phyloP scores from a whole-genome alignment of 441 rosid species.

The Populus hybrid region DNA sequence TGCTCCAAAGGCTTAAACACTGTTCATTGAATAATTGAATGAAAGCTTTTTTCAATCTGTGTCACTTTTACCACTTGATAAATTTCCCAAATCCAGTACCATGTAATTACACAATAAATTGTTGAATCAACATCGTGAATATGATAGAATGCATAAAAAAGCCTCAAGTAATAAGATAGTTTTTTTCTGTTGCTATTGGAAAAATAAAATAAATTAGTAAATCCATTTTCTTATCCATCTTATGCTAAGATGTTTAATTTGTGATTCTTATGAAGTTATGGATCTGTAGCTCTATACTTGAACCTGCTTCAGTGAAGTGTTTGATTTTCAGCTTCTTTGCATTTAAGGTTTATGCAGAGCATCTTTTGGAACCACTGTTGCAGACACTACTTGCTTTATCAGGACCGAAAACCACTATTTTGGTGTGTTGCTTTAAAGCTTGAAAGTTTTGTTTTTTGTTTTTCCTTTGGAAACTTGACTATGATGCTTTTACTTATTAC shows the following conservation, averaged over 20 bases:
- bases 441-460: neutral
- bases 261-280: neutral
- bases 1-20: too few species aligned
- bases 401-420: constrained; percentile 77
- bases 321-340: constrained; percentile 29
- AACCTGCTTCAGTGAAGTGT: neutral
- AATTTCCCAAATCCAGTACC: too few species aligned
- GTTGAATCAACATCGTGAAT: too few species aligned
- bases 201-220: too few species aligned
- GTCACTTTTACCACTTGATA: too few species aligned
- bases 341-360: constrained; percentile 84
- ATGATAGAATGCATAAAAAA: too few species aligned
- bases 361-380: constrained; percentile 82
- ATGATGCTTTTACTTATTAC: constrained; percentile 6
- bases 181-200: too few species aligned
- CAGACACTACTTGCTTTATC: constrained; percentile 67
- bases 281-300: neutral
- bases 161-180: too few species aligned
- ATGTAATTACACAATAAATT: too few species aligned
- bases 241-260: neutral
- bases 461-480: constrained; percentile 6
- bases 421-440: constrained; percentile 39
- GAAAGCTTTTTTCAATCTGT: too few species aligned
- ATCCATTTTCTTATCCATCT: too few species aligned
- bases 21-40: too few species aligned